Base-by-base conservation (phyloP, 805 yeast species). In the Candida palmyrensis region DNA sequence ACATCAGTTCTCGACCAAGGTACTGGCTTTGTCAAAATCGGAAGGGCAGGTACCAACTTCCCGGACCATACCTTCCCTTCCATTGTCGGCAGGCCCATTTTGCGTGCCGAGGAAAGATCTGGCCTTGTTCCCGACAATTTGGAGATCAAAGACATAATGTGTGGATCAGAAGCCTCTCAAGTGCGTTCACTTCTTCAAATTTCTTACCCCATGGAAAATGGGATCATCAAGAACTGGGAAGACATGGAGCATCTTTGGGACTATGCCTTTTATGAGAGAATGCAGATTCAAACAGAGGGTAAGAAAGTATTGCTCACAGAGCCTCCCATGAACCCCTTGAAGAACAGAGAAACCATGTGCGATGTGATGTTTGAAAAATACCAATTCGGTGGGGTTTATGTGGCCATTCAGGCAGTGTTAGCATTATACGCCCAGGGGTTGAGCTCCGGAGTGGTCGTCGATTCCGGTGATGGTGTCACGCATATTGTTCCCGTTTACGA, bases 241-340 rank as follows among this genome's bases (percentile, higher is more conserved):
- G 98, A 92, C 57, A 92, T 92, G 97, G 96, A 87, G 51, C 89
- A 89, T 49, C 70, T 92, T 40, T 92, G 98, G 98, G 96, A 92
- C 62, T 92, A 90, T 59, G 90, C 97, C 14, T 90, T 92, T 59
- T 84, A 82, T 64, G 95, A 90, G 48, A 77, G 84, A 52, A 81
- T 92, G 86, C 74, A 86, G 54, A 68, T 84, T 36, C 82, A 84
- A 54, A 71, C 85, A 5, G 55, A 57, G 22, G 94, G 89, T 30
- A 74, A 77, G 47, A 90, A 90, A 59, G 77, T 92, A 28, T 69
- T 92, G 46, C 68, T 92, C 41, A 92, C 98, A 1, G 98, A 92
- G 66, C 97, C 98, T 13, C 98, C 98, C 41, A 82, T 92, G 92
- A 92, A 92, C 57, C 98, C 97, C 19, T 60, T 85, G 51, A 80